phyloP scores from a whole-genome alignment of 2,329 filamentous ascomycete species.

The Fusarium beomiforme region DNA sequence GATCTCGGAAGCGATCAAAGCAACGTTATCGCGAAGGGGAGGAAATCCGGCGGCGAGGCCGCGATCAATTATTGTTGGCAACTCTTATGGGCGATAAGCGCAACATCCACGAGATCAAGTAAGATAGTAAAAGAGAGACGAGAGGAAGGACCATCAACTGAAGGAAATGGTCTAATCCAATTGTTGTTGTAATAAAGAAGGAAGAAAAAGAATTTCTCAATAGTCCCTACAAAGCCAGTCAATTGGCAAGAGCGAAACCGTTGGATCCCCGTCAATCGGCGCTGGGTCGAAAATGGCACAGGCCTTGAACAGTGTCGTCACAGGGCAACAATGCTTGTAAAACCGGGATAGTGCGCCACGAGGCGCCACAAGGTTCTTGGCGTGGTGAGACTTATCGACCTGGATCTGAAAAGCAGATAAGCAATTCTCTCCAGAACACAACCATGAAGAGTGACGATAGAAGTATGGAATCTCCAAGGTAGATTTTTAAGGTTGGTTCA shows the following conservation, averaged over 20 bases:
- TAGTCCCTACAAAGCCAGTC: not conserved
- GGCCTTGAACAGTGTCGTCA: constrained; percentile 41
- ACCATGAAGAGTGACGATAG: not conserved
- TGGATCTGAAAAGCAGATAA: not conserved
- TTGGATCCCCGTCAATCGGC: constrained; percentile 15
- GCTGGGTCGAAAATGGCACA: constrained; percentile 38
- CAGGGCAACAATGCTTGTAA: constrained; percentile 35
- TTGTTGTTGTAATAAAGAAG: constrained; percentile 1
- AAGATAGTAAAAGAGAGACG: constrained; percentile 1
- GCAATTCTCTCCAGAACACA: not conserved
- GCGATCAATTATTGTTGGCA: constrained; percentile 33
- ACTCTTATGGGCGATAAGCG: constrained; percentile 11
- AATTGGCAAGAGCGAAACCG: constrained; percentile 9
- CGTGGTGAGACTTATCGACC: not conserved
- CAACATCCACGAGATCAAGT: constrained; percentile 4
- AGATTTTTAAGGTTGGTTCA: constrained; percentile 16
- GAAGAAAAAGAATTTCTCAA: constrained; percentile 24
- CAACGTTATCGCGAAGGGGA: constrained; percentile 24
- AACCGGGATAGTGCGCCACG: constrained; percentile 34
- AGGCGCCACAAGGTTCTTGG: constrained; percentile 36
- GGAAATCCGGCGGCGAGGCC: constrained; percentile 33
- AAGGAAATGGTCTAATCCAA: constrained; percentile 1
- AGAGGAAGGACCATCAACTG: not conserved
- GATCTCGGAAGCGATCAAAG: constrained; percentile 24
- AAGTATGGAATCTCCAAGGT: not conserved